A percentile compares a stretch with the other conserved stretches of the same genome.
phyloP scores from a whole-genome alignment of 148 eudicot species.

The Salicornia ramosissima region DNA sequence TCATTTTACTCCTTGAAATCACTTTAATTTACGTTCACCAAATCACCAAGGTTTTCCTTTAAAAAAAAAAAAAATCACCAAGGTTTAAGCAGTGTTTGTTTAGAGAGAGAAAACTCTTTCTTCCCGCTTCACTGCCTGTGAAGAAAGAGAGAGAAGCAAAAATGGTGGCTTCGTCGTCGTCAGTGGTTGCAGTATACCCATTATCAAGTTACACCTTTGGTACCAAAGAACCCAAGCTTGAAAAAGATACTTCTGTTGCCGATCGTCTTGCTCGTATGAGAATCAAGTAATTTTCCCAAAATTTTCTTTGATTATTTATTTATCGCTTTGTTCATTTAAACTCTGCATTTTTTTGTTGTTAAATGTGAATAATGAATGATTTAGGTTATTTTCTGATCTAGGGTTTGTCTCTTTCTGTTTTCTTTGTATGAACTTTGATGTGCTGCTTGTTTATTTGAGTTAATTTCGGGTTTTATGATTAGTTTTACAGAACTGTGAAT shows the following conservation, averaged over 20 bases:
- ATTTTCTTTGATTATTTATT: background rate
- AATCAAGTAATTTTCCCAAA: constrained; percentile 46
- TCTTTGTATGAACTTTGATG: background rate
- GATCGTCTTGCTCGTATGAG: constrained; percentile 97
- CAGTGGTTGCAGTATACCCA: constrained; percentile 63
- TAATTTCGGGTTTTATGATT: background rate
- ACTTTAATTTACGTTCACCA: too few relatives aligned
- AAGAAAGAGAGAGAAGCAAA: constrained; percentile 8
- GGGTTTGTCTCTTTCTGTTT: background rate
- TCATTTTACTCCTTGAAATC: too few relatives aligned
- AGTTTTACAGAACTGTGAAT: background rate
- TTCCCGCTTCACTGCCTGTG: constrained; percentile 6
- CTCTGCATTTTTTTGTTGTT: background rate
- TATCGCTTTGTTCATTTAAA: too few relatives aligned
- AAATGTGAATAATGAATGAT: background rate
- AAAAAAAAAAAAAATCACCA: too few relatives aligned
- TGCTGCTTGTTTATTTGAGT: background rate
- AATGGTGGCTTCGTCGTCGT: constrained; percentile 44
- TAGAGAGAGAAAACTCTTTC: constrained; percentile 4
- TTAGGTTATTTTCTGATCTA: constrained; percentile 12
- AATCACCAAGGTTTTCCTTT: too few relatives aligned
- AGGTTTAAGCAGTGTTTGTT: background rate
- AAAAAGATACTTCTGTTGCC: constrained; percentile 93
- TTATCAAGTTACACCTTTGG: constrained; percentile 82
- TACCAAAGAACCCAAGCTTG: constrained; percentile 85